A percentile compares a stretch with the other conserved stretches of the same genome.
Conservation (phyloP, 78 protist genomes). For the Dictyostelium discoideum region DNA sequence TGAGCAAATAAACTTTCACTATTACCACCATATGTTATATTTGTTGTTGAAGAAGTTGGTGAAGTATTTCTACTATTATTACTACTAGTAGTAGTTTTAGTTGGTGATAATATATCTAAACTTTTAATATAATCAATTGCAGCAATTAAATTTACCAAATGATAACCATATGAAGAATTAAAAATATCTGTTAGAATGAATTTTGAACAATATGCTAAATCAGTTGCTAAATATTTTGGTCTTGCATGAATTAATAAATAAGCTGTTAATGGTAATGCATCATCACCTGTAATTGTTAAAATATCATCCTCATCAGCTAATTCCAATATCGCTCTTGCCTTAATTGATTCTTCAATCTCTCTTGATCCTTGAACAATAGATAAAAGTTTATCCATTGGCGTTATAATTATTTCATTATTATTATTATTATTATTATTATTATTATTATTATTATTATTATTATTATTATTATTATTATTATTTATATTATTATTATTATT, state of each 20-base stretch:
- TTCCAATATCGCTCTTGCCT: constrained; percentile 26
- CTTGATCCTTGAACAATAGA: constrained; percentile 33
- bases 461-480: constrained; percentile 7
- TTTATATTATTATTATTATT: not conserved
- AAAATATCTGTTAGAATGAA: constrained; percentile 42
- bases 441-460: not conserved
- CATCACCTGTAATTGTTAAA: constrained; percentile 65
- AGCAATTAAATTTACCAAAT: constrained; percentile 63
- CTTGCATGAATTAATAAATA: constrained; percentile 51
- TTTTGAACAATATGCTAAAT: constrained; percentile 39
- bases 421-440: not conserved
- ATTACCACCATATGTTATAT: not conserved
- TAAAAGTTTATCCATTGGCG: constrained; percentile 67
- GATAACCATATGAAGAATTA: constrained; percentile 32
- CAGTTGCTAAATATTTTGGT: constrained; percentile 44
- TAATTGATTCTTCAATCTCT: constrained; percentile 66
- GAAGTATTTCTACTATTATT: not conserved
- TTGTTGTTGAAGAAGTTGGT: constrained; percentile 19
- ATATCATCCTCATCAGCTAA: not conserved
- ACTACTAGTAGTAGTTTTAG: not conserved
- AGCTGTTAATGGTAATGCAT: constrained; percentile 50
- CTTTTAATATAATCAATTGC: constrained; percentile 41
- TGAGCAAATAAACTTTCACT: not conserved
- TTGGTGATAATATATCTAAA: not conserved
- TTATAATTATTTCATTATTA: not conserved